Conservation (phyloP, 805 yeast species). For the Starmerella gropengiesseri region DNA sequence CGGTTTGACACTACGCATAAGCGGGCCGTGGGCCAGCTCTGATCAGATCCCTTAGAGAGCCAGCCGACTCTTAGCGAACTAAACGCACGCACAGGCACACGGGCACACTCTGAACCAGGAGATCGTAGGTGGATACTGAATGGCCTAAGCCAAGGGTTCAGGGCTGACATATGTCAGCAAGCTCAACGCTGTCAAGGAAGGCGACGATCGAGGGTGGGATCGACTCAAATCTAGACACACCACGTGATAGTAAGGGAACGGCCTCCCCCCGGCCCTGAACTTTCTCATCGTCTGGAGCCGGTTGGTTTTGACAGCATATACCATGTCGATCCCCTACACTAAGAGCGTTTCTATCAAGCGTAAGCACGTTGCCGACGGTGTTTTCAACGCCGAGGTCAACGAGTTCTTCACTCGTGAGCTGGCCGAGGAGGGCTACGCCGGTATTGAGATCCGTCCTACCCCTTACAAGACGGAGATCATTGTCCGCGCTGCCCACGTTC, state of each 20-base stretch:
- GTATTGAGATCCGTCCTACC: slow-evolving; percentile 98
- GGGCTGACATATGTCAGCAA: background rate
- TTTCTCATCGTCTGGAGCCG: background rate
- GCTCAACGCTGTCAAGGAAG: no score
- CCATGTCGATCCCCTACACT: slow-evolving; percentile 20
- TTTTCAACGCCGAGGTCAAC: slow-evolving; percentile 99
- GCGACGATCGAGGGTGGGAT: no score
- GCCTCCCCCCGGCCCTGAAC: no score
- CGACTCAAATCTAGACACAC: background rate
- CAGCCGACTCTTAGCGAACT: no score
- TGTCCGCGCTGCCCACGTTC: slow-evolving; percentile 98
- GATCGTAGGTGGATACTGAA: no score
- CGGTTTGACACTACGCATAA: no score
- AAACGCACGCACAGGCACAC: no score
- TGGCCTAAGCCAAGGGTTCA: no score
- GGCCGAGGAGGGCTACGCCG: slow-evolving; percentile 99
- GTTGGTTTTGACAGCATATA: background rate
- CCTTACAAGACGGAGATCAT: slow-evolving; percentile 96
- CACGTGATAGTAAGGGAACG: no score
- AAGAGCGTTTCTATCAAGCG: slow-evolving; percentile 83
- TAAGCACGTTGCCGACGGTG: slow-evolving; percentile 99
- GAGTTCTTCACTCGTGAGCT: slow-evolving; percentile 99
- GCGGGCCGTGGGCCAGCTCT: no score
- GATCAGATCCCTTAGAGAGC: no score
- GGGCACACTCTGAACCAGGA: no score